Conservation (phyloP, 768 basidiomycete genomes). For the Piloderma croceum region DNA sequence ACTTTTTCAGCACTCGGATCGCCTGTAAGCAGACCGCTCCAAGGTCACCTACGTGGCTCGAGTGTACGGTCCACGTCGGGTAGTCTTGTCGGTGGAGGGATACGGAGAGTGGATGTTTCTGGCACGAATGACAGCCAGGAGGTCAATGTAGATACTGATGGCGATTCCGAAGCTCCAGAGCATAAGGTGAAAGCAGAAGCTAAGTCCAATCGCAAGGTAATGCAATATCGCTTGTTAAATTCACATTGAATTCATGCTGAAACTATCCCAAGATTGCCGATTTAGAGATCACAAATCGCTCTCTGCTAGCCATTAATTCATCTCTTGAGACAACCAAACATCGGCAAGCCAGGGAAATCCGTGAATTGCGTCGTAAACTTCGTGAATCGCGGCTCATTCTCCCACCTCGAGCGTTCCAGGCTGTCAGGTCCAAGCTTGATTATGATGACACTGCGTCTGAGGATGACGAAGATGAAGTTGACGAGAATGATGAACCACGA, state of each 20-base stretch:
- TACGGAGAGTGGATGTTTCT: too few relatives aligned
- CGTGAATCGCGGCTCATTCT: constrained; percentile 77
- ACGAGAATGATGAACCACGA: constrained; percentile 38
- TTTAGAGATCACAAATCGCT: constrained; percentile 85
- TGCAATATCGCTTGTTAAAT: constrained; percentile 9
- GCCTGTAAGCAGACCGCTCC: too few relatives aligned
- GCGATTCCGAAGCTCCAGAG: constrained; percentile 29
- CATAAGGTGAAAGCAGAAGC: constrained; percentile 63
- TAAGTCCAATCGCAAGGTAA: constrained; percentile 83
- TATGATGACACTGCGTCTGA: constrained; percentile 39
- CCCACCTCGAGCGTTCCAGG: constrained; percentile 58
- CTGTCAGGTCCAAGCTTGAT: constrained; percentile 45
- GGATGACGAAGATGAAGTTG: constrained; percentile 24
- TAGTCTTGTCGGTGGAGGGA: too few relatives aligned
- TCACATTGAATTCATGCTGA: neutral
- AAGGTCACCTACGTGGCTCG: too few relatives aligned
- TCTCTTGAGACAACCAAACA: constrained; percentile 77
- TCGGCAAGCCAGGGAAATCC: constrained; percentile 78
- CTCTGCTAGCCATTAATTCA: constrained; percentile 78
- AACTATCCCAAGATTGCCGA: constrained; percentile 67
- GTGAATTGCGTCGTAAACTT: constrained; percentile 74
- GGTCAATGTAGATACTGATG: constrained; percentile 16
- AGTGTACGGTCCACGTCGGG: too few relatives aligned
- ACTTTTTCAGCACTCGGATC: too few relatives aligned
- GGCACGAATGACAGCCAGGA: constrained; percentile 26